Conservation (phyloP, 2,329 filamentous ascomycete genomes). For the Ceratocystis cacaofunesta region DNA sequence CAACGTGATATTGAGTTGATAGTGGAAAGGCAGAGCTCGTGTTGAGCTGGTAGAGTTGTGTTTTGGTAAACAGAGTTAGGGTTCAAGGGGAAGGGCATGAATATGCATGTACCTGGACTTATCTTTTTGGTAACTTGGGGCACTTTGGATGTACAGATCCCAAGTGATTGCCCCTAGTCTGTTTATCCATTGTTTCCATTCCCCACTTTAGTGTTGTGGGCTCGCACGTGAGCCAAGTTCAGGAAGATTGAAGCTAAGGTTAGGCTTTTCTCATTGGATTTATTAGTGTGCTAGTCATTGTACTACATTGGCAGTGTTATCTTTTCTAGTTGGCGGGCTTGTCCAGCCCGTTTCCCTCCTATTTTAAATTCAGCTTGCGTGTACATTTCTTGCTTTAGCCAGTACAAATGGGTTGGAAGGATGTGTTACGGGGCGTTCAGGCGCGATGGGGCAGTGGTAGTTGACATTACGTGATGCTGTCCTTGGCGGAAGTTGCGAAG, state of each 20-base stretch:
- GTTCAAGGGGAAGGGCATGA: background rate
- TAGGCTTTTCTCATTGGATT: background rate
- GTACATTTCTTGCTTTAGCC: background rate
- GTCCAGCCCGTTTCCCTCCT: background rate
- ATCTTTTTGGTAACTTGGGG: background rate
- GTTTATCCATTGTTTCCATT: background rate
- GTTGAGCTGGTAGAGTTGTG: background rate
- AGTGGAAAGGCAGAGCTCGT: too few relatives aligned
- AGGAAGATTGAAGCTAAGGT: background rate
- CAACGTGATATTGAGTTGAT: background rate
- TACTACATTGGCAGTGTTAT: background rate
- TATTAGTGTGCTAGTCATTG: background rate
- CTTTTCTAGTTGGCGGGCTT: background rate
- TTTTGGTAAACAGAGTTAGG: background rate
- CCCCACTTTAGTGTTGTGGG: background rate
- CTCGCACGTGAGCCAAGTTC: background rate
- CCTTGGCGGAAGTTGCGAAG: background rate
- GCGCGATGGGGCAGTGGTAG: background rate
- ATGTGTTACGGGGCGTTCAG: background rate
- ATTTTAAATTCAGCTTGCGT: background rate
- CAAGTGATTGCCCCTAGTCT: background rate
- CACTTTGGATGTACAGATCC: background rate
- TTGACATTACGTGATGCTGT: background rate
- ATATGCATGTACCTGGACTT: background rate
- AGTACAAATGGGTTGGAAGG: background rate